Conservation (phyloP, 202 grass and related monocot genomes). For the Alloteropsis angusta region DNA sequence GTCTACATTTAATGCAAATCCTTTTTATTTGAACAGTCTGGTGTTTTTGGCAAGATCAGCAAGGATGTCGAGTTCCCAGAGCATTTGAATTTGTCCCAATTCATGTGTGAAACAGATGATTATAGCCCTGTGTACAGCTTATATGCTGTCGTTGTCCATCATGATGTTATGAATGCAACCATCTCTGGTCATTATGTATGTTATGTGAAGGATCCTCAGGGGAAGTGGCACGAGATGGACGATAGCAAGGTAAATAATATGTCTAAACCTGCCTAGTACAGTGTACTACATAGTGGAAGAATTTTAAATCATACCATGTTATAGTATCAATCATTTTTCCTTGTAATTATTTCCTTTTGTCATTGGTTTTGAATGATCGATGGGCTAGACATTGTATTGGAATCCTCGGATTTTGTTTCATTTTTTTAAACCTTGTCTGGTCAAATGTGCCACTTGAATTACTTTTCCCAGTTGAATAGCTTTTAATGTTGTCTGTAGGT, state of each 20-base stretch:
- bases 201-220: conserved; percentile 74
- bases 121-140: conserved; percentile 72
- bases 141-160: conserved; percentile 91
- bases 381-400: neutral
- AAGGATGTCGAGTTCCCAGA: conserved; percentile 75
- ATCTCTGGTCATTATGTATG: conserved; percentile 96
- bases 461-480: neutral
- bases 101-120: conserved; percentile 63
- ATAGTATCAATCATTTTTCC: neutral
- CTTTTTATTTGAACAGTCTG: no score
- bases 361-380: conserved; percentile 1
- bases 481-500: conserved; percentile 43
- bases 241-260: conserved; percentile 60
- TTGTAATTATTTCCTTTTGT: neutral
- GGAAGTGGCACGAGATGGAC: conserved; percentile 77
- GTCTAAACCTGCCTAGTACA: conserved; percentile 6
- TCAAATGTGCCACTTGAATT: neutral
- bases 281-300: neutral
- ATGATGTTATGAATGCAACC: conserved; percentile 76
- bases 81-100: conserved; percentile 41
- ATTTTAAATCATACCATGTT: conserved; percentile 5
- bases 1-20: no score
- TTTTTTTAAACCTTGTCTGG: neutral
- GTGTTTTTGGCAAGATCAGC: conserved; percentile 91
- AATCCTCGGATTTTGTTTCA: neutral